Evolutionary conservation across 257 asterid species (phyloP).

Genomic region (Solanum verrucosum): DNA sequence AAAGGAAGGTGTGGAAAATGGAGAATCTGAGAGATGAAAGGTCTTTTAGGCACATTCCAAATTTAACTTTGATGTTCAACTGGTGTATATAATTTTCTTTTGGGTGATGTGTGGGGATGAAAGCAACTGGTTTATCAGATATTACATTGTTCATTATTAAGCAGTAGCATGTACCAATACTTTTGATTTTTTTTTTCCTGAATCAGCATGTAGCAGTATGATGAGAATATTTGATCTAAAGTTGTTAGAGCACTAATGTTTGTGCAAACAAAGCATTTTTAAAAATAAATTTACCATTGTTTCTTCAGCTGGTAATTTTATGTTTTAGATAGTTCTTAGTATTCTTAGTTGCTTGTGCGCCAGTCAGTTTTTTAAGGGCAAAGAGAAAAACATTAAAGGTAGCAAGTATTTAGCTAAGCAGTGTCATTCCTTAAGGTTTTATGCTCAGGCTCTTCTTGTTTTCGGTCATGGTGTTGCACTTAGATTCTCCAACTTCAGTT

Average conservation of each 20-base stretch:
- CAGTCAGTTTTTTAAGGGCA: neutral
- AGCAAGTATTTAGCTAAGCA: neutral
- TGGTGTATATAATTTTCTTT: neutral
- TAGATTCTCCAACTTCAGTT: neutral
- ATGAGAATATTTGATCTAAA: neutral
- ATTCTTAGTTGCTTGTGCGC: neutral
- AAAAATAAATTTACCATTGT: neutral
- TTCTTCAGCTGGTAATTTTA: neutral
- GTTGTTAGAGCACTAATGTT: neutral
- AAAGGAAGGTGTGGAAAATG: neutral
- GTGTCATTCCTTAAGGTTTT: neutral
- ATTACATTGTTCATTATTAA: neutral
- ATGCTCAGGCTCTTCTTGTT: neutral
- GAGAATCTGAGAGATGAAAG: neutral
- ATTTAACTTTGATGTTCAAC: neutral
- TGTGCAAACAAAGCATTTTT: neutral
- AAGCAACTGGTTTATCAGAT: neutral
- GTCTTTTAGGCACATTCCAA: neutral
- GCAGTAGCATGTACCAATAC: neutral
- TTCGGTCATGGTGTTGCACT: neutral
- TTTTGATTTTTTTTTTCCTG: neutral
- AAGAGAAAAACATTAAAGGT: neutral
- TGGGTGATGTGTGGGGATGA: neutral
- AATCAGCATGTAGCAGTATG: neutral
- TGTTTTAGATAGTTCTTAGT: neutral